Percentiles rank a stretch among this genome's conserved stretches.
These are phyloP conservation scores for Casaregolazyma suthepensis DNA, from an alignment of 1,139 yeast species.

Conservation along the genomic window DNA sequence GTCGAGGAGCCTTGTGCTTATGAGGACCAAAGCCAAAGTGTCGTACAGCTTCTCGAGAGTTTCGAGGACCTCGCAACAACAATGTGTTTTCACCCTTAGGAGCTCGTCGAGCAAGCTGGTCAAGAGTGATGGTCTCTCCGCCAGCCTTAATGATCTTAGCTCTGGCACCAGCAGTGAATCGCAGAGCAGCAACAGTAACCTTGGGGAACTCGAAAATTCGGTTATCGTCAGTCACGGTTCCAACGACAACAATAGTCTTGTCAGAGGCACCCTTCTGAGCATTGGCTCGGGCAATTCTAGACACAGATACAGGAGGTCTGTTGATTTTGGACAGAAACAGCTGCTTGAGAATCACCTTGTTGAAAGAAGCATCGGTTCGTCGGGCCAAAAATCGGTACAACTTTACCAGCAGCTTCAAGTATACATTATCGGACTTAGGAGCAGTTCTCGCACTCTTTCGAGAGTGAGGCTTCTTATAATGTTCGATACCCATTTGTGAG, in stretches of 20 bases:
- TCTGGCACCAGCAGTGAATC: conserved; percentile 99
- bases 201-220: conserved; percentile 93
- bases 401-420: conserved; percentile 96
- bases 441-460: conserved; percentile 96
- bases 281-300: conserved; percentile 83
- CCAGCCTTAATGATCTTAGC: conserved; percentile 97
- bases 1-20: conserved; percentile 99
- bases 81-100: conserved; percentile 99
- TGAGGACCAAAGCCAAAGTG: conserved; percentile 99
- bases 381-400: conserved; percentile 99
- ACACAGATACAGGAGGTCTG: conserved; percentile 98
- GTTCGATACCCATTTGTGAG: conserved; percentile 89
- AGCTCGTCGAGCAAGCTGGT: conserved; percentile 98
- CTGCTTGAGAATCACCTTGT: conserved; percentile 91
- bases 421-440: conserved; percentile 99
- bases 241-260: conserved; percentile 96
- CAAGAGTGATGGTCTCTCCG: conserved; percentile 99
- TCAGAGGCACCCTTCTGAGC: conserved; percentile 77
- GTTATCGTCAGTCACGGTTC: conserved; percentile 98
- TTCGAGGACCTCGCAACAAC: conserved; percentile 98
- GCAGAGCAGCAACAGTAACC: conserved; percentile 96
- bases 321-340: conserved; percentile 96
- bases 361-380: conserved; percentile 95
- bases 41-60: conserved; percentile 98
- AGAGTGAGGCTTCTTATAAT: conserved; percentile 91